These are phyloP conservation scores for Ceriops tagal DNA, from an alignment of 345 rosid species.

Conservation along the genomic window DNA sequence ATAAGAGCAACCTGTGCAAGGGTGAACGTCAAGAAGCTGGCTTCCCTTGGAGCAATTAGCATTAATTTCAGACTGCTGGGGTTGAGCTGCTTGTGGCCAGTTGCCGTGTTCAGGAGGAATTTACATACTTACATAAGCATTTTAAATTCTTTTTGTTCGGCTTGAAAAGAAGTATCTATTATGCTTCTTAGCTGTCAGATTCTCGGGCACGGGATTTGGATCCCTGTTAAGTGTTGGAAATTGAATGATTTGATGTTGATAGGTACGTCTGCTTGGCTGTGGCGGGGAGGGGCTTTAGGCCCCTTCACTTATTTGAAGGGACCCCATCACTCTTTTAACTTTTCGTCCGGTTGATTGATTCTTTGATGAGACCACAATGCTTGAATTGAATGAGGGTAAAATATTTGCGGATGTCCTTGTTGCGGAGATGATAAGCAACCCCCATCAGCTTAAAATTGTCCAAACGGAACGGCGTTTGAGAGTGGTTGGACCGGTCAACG, in stretches of 20 bases:
- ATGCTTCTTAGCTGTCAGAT: not conserved
- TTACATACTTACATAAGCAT: constrained; percentile 3
- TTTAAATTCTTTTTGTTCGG: not conserved
- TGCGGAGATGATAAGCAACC: constrained; percentile 61
- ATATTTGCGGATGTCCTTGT: constrained; percentile 38
- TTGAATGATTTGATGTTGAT: constrained; percentile 4
- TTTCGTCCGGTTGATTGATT: constrained; percentile 14
- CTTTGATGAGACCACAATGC: not conserved
- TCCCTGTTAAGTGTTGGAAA: not conserved
- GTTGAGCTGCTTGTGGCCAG: constrained; percentile 6
- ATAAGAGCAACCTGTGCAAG: constrained; percentile 4
- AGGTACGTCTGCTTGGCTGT: constrained; percentile 16
- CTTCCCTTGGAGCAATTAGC: not conserved
- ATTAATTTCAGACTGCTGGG: constrained; percentile 5
- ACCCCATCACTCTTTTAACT: constrained; percentile 15
- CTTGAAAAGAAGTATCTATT: not conserved
- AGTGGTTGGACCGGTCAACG: constrained; percentile 50
- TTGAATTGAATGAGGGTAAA: constrained; percentile 9
- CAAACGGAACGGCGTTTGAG: constrained; percentile 28
- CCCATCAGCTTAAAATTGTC: constrained; percentile 32
- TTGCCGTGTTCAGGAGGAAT: constrained; percentile 23
- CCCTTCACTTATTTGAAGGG: constrained; percentile 16
- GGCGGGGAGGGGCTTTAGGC: constrained; percentile 8
- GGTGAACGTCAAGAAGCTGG: constrained; percentile 3
- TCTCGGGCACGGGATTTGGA: constrained; percentile 7